Evolutionary conservation across 2,329 filamentous ascomycete species (phyloP).

Genomic region (Xylariomycetidae sp.): DNA sequence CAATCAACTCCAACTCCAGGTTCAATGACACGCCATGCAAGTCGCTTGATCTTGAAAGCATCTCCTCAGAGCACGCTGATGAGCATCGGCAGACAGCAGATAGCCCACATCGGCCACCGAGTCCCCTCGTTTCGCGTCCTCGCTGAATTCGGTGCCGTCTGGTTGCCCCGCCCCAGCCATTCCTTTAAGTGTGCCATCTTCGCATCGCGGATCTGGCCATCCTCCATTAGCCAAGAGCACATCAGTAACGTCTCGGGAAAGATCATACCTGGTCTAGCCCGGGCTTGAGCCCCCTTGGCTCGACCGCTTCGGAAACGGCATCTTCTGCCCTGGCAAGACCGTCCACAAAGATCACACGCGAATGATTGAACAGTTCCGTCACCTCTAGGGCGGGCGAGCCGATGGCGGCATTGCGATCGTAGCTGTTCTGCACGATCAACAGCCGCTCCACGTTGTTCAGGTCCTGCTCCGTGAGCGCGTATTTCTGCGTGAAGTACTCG

Average conservation of each 20-base stretch:
- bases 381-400: constrained; percentile 10
- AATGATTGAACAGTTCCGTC: constrained; percentile 9
- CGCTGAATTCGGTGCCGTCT: constrained; percentile 1
- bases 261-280: constrained; percentile 11
- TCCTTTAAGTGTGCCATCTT: constrained; percentile 14
- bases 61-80: no score
- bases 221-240: constrained; percentile 2
- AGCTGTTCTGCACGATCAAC: constrained; percentile 11
- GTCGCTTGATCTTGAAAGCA: no score
- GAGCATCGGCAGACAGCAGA: no score
- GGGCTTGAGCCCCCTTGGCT: constrained; percentile 10
- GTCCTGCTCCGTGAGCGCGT: constrained; percentile 7
- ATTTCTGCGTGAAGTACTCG: constrained; percentile 16
- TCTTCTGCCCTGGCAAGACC: constrained; percentile 13
- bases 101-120: no score
- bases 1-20: no score
- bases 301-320: constrained; percentile 11
- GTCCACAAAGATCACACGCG: constrained; percentile 9
- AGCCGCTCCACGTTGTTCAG: constrained; percentile 9
- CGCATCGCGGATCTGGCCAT: constrained; percentile 10
- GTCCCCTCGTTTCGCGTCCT: no score
- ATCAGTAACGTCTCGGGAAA: no score
- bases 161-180: constrained; percentile 13
- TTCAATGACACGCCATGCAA: no score
- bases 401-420: constrained; percentile 12